Evolutionary conservation across 2,329 filamentous ascomycete genomes (phyloP), one percentile per base, ranked within the genome.

Genomic region (Bipolaris bicolor): DNA sequence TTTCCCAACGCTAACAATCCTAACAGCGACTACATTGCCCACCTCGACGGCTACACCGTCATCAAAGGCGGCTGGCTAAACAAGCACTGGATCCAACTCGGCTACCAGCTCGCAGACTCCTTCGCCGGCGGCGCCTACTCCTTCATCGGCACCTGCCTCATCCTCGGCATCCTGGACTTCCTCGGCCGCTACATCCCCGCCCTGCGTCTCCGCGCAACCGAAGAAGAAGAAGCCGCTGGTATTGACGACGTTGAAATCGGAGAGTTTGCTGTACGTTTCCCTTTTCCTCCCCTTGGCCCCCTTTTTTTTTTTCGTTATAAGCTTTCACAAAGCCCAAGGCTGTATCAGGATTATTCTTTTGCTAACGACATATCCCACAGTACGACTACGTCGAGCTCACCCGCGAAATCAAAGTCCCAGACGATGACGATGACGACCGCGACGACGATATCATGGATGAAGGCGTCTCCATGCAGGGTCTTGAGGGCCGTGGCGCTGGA

Each of bases 211-310:
- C 90, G 92, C 48, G 88, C 88, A 0, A 83, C 80, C 13, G 88
- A 91, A 66, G 89, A 95, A 62, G 89, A 91, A 36, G 92, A 96
- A 77, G 87, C 92, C 49, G 81, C 92, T 40, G 92, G 92, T 64
- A 92, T 96, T 58, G 92, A 96, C 69, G 92, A 96, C 69, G 88
- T 90, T 22, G 92, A 97, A 78, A 91, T 96, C 70, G 92, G 92
- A 74, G 92, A 96, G 80, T 96, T 95, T 74, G 92, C 91, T n/a
- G 83, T 84, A 81, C 24, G 24, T 26, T 7, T 1, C 22, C 22
- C 22, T 7, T 7, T 24, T 7, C 22, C 22, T 5, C 22, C 5
- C 22, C 22, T 5, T 5, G 3, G 3, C 22, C 22, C 22, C 22
- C 22, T 5, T 22, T 22, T 22, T 22, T n/a, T n/a, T n/a, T n/a